Evolutionary conservation across 2,329 filamentous ascomycete genomes (phyloP).

Genomic region (Paraconiothyrium brasiliense): DNA sequence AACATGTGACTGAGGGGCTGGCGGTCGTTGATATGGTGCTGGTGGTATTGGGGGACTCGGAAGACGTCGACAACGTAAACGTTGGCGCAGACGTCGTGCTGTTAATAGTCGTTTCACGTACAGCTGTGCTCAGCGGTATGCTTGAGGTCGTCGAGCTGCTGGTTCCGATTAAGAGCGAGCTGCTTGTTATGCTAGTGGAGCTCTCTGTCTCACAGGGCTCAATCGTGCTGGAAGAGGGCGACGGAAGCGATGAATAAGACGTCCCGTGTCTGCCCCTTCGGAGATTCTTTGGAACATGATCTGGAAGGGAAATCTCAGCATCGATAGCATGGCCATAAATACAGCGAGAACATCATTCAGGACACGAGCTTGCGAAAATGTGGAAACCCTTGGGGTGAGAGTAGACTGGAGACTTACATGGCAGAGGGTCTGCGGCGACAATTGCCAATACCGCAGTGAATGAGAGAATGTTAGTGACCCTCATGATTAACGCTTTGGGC

Average conservation of each 20-base stretch:
- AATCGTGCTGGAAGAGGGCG: constrained; percentile 1
- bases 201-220: background rate
- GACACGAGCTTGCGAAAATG: background rate
- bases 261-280: constrained; percentile 6
- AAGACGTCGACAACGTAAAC: background rate
- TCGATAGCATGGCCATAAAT: background rate
- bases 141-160: constrained; percentile 1
- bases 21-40: background rate
- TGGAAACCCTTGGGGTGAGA: no score
- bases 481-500: constrained; percentile 15
- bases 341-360: background rate
- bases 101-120: background rate
- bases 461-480: constrained; percentile 5
- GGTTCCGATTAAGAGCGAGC: background rate
- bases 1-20: constrained; percentile 1
- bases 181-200: background rate
- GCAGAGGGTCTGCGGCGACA: constrained; percentile 16
- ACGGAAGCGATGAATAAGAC: constrained; percentile 2
- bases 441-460: constrained; percentile 13
- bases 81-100: background rate
- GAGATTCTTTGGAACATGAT: constrained; percentile 17
- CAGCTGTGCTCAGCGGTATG: constrained; percentile 4
- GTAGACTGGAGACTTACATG: constrained; percentile 13
- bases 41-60: background rate
- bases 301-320: constrained; percentile 6